Conservation (phyloP, 129 eudicot genomes). For the Scalesia atractyloides region DNA sequence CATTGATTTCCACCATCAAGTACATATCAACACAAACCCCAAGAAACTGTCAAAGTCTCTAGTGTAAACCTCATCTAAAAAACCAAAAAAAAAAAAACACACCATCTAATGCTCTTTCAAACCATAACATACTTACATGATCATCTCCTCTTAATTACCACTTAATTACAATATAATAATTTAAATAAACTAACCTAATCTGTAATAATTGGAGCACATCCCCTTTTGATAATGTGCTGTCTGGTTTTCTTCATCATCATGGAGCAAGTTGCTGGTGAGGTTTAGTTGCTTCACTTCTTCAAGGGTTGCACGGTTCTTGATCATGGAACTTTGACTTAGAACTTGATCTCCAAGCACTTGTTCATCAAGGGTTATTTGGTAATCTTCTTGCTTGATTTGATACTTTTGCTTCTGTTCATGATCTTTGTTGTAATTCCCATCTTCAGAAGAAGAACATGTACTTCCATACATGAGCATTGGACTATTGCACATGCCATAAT, state of each 20-base stretch:
- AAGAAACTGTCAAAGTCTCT: slow-evolving; percentile 27
- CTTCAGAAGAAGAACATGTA: slow-evolving; percentile 57
- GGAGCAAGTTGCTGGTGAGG: slow-evolving; percentile 33
- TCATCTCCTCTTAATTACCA: slow-evolving; percentile 18
- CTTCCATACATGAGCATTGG: slow-evolving; percentile 50
- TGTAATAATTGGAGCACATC: slow-evolving; percentile 38
- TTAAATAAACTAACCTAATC: slow-evolving; percentile 9
- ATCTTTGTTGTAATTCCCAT: slow-evolving; percentile 33
- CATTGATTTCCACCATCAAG: slow-evolving; percentile 32
- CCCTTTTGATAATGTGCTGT: slow-evolving; percentile 32
- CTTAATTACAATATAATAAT: slow-evolving; percentile 20
- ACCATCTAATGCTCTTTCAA: slow-evolving; percentile 2
- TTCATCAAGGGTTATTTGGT: slow-evolving; percentile 25
- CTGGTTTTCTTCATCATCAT: slow-evolving; percentile 48
- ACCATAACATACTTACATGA: slow-evolving; percentile 21
- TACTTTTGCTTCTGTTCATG: slow-evolving; percentile 22
- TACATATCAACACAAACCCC: slow-evolving; percentile 30
- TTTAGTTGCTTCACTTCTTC: slow-evolving; percentile 57
- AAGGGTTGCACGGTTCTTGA: slow-evolving; percentile 33
- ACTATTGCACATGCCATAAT: slow-evolving; percentile 37
- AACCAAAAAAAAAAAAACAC: slow-evolving; percentile 14
- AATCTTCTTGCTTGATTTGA: slow-evolving; percentile 44
- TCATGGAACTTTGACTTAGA: slow-evolving; percentile 32
- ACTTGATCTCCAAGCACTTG: slow-evolving; percentile 31
- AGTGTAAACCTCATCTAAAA: slow-evolving; percentile 17